phyloP scores from a whole-genome alignment of 2,329 filamentous ascomycete genomes.

The Aspergillus piperis region DNA sequence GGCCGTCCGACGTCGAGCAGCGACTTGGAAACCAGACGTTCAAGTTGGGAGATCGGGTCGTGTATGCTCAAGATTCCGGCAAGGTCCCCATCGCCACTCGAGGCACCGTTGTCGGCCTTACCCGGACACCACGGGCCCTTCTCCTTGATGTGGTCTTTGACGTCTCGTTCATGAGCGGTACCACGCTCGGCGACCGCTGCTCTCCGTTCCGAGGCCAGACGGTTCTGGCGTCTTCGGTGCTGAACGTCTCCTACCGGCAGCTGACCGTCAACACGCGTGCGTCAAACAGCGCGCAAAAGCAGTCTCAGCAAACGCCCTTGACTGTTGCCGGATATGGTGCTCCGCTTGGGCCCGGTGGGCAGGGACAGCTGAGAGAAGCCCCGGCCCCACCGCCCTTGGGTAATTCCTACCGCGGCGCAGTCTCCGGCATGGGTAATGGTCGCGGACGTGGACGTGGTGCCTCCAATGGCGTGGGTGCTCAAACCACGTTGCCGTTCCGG shows the following conservation, averaged over 20 bases:
- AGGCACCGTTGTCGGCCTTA: constrained; percentile 94
- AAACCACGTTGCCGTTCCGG: constrained; percentile 34
- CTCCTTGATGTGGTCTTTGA: constrained; percentile 94
- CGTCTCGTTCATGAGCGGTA: constrained; percentile 94
- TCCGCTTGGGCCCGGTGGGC: constrained; percentile 58
- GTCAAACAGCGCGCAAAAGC: constrained; percentile 52
- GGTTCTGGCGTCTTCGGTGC: constrained; percentile 79
- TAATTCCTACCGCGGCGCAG: constrained; percentile 61
- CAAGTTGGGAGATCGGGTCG: constrained; percentile 81
- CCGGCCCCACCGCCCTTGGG: constrained; percentile 58
- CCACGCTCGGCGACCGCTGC: constrained; percentile 84
- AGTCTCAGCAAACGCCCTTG: constrained; percentile 56
- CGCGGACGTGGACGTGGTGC: constrained; percentile 36
- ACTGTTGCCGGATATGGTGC: constrained; percentile 59
- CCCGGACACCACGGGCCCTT: constrained; percentile 77
- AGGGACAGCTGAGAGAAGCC: constrained; percentile 62
- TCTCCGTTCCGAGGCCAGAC: constrained; percentile 93
- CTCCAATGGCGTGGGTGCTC: constrained; percentile 26
- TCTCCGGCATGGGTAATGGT: constrained; percentile 48
- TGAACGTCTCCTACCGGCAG: constrained; percentile 84
- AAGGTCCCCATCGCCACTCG: constrained; percentile 90
- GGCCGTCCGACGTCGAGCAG: constrained; percentile 94
- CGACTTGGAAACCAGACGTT: constrained; percentile 84
- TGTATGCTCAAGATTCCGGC: constrained; percentile 89
- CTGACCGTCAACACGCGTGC: constrained; percentile 62